Conservation (phyloP, 2,329 filamentous ascomycete species). For the Lasiodiplodia citricola region DNA sequence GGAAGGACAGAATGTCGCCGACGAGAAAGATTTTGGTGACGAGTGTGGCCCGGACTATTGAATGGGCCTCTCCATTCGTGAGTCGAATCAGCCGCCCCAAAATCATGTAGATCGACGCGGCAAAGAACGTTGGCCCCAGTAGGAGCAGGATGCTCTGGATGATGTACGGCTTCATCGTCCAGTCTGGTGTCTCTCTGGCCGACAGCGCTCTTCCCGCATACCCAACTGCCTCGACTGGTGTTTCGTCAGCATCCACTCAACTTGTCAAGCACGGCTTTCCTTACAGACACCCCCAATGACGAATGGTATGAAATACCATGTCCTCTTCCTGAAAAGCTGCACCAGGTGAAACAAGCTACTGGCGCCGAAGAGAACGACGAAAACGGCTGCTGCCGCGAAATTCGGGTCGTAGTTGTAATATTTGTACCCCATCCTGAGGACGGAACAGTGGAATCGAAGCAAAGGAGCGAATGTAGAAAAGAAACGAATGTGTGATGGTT, state of each 20-base stretch:
- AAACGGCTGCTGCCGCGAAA: constrained; percentile 37
- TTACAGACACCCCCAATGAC: constrained; percentile 56
- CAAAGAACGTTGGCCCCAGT: constrained; percentile 54
- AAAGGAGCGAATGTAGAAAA: background rate
- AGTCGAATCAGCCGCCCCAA: constrained; percentile 48
- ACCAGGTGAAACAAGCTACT: constrained; percentile 44
- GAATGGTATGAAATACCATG: constrained; percentile 60
- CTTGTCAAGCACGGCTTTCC: constrained; percentile 9
- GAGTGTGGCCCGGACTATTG: constrained; percentile 42
- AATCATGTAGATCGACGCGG: constrained; percentile 53
- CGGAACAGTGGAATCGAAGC: background rate
- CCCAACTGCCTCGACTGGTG: constrained; percentile 56
- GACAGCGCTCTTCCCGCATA: constrained; percentile 54
- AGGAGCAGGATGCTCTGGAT: constrained; percentile 53
- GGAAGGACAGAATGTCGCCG: constrained; percentile 50
- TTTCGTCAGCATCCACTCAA: background rate
- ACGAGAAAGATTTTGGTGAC: constrained; percentile 51
- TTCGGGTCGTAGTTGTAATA: constrained; percentile 43
- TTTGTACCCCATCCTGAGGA: constrained; percentile 34
- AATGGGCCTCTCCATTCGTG: constrained; percentile 40
- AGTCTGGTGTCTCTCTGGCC: constrained; percentile 36
- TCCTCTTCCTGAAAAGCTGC: constrained; percentile 46
- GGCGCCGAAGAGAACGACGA: constrained; percentile 38
- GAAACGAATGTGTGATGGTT: background rate
- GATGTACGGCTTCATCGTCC: constrained; percentile 48